These are phyloP conservation scores for Cryptococcus depauperatus DNA, from an alignment of 1,284 basidiomycete species.

Conservation along the genomic window DNA sequence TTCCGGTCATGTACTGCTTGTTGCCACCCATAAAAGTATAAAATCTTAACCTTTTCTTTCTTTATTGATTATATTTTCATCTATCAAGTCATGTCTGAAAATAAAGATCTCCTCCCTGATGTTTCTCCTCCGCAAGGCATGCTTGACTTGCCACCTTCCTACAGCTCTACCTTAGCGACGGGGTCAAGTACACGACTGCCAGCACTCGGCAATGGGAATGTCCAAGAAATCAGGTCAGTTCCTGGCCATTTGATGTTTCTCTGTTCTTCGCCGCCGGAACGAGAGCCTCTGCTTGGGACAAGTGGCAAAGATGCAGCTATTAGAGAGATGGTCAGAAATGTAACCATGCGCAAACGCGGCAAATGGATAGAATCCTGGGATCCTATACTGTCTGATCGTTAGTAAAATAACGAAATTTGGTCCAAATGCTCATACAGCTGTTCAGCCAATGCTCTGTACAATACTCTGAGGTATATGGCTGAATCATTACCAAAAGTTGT, in stretches of 20 bases:
- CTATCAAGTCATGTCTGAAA: too few species aligned
- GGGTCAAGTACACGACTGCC: neutral
- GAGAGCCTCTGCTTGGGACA: conserved; percentile 22
- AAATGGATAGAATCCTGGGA: conserved; percentile 17
- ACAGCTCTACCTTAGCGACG: conserved; percentile 19
- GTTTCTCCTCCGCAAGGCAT: too few species aligned
- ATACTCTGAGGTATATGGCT: conserved; percentile 28
- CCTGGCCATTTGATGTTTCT: conserved; percentile 18
- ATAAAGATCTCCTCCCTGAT: too few species aligned
- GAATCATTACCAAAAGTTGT: conserved; percentile 20
- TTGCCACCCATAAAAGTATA: too few species aligned
- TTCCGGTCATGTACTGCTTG: too few species aligned
- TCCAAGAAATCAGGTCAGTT: conserved; percentile 3
- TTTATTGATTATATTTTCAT: too few species aligned
- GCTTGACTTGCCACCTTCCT: conserved; percentile 32
- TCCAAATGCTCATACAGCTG: neutral
- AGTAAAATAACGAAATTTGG: conserved; percentile 5
- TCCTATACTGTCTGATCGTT: conserved; percentile 22
- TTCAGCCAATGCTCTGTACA: conserved; percentile 29
- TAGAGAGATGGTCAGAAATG: conserved; percentile 7
- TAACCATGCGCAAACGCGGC: conserved; percentile 10
- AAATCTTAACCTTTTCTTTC: too few species aligned
- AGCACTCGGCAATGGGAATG: neutral
- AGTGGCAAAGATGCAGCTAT: conserved; percentile 1
- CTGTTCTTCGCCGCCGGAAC: conserved; percentile 26